Conservation (phyloP, 2,329 filamentous ascomycete species). For the Corinectria fuckeliana region DNA sequence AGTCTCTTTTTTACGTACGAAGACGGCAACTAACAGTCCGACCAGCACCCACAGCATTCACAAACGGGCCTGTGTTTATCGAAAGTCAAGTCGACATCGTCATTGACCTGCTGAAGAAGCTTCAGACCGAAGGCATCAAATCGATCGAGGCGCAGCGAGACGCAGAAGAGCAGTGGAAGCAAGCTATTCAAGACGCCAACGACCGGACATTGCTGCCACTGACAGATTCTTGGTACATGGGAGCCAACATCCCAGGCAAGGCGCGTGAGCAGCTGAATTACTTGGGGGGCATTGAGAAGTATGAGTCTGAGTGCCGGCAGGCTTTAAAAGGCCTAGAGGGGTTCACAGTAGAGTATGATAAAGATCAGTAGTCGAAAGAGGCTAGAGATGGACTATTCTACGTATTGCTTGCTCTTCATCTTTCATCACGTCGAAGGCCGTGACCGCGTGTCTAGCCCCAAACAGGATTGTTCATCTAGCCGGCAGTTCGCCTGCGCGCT, state of each 20-base stretch:
- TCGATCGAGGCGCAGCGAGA: conserved; percentile 10
- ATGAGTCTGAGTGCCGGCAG: conserved; percentile 1
- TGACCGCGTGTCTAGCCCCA: too few species aligned
- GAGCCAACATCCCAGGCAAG: conserved; percentile 19
- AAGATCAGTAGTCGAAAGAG: not conserved
- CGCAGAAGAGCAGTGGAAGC: conserved; percentile 13
- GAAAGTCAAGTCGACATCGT: conserved; percentile 32
- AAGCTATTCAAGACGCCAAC: conserved; percentile 12
- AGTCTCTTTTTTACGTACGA: not conserved
- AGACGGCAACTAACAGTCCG: not conserved
- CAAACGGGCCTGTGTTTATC: conserved; percentile 31
- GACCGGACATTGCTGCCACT: conserved; percentile 7
- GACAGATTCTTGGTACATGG: conserved; percentile 21
- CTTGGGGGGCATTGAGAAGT: conserved; percentile 16
- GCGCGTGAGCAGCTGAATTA: conserved; percentile 14
- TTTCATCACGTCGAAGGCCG: too few species aligned
- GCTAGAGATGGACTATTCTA: too few species aligned
- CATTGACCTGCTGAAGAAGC: conserved; percentile 18
- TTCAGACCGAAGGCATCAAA: conserved; percentile 10
- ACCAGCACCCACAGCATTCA: conserved; percentile 21
- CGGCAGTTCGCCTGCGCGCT: too few species aligned
- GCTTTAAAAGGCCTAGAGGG: conserved; percentile 4
- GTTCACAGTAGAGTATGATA: not conserved
- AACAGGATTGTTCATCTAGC: too few species aligned
- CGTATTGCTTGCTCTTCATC: too few species aligned